Evolutionary conservation across 2,329 filamentous ascomycete species (phyloP), one percentile per base, ranked within the genome.

Genomic region (Aspergillus calidoustus): DNA sequence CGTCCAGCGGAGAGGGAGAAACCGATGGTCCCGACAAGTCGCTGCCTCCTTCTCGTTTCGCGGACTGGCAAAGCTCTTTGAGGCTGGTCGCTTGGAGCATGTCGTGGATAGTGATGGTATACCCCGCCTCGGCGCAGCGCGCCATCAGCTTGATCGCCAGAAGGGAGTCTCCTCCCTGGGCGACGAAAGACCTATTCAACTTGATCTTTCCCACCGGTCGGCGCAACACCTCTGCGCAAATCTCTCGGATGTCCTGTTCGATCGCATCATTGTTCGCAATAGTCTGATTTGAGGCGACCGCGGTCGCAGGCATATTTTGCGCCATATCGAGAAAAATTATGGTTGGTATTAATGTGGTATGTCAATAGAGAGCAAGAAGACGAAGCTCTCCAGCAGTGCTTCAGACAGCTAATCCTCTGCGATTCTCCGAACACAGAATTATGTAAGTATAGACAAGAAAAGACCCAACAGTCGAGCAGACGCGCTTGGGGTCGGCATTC

Each of bases 91-190:
- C 47, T 22, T 61, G 53, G 38, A 61, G 59, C 47, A 61, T 52
- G 15, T 57, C 48, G 19, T 61, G 54, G 17, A 61, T 61, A 15
- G 53, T 57, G 54, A 61, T 53, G 28, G 43, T 57, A 48, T 53
- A 61, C 53, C 59, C 59, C 25, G 59, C 59, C 54, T 61, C 59
- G n/a, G 34, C 59, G 34, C 59, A 61, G 19, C 59, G 53, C 41
- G 59, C 59, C 59, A 57, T 53, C 23, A 56, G 23, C 46, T 57
- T 56, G 23, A 60, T 53, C 19, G 59, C 53, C 17, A 61, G n/a
- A 41, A 61, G 47, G 52, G 59, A 61, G 54, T 61, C 59, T 48
- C 53, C 59, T 43, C 59, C 53, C 41, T 57, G 59, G 25, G 53
- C 59, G 31, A 57, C 38, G 38, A 57, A 61, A 11, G 59, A 57